Evolutionary conservation across 495 filamentous ascomycete genomes (phyloP).

Genomic region (Neurospora sp.): DNA sequence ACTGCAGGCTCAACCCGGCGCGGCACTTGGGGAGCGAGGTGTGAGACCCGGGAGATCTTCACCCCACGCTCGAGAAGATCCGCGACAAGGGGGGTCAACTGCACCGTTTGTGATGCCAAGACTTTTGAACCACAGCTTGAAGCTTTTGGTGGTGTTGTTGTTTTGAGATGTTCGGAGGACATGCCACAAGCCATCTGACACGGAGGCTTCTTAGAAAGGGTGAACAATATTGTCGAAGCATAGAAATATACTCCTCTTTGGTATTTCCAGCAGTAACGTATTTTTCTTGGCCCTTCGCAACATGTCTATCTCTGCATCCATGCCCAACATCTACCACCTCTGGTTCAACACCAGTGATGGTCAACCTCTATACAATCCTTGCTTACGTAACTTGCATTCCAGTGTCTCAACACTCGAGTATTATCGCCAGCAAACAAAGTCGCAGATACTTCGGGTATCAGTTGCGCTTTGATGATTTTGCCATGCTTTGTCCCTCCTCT

Average conservation of each 20-base stretch:
- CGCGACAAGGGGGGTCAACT: not conserved
- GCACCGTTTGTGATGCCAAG: not conserved
- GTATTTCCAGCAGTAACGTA: not conserved
- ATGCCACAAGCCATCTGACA: not conserved
- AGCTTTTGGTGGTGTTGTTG: not conserved
- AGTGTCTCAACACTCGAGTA: not conserved
- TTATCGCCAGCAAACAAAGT: too few relatives aligned
- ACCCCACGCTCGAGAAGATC: not conserved
- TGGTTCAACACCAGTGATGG: not conserved
- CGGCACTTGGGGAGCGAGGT: not conserved
- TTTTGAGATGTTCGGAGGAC: not conserved
- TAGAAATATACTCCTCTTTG: not conserved
- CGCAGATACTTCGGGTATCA: not conserved
- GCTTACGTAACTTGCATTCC: not conserved
- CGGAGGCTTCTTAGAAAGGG: not conserved
- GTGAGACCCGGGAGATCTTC: not conserved
- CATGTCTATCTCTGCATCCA: not conserved
- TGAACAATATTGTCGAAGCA: not conserved
- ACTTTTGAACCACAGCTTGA: not conserved
- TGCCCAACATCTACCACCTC: not conserved
- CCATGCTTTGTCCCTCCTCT: not conserved
- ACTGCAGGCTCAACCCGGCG: not conserved
- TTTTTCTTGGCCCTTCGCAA: not conserved
- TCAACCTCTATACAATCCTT: not conserved
- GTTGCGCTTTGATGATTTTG: not conserved